These are phyloP conservation scores for Globisporangium nodosum DNA, from an alignment of 352 stramenopile genomes.

Conservation along the genomic window DNA sequence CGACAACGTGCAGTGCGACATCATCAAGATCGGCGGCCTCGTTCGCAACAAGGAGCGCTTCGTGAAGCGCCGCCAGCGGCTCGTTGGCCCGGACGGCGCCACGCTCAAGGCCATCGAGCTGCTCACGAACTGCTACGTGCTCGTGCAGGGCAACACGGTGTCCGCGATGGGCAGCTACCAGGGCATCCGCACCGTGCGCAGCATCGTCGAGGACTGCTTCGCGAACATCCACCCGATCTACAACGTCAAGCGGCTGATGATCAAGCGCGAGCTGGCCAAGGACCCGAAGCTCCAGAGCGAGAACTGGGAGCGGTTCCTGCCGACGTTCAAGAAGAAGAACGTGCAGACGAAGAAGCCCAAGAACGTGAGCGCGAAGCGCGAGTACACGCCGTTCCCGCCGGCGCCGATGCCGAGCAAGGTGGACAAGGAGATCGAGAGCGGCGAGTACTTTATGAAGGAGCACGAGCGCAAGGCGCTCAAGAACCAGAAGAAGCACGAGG, in stretches of 20 bases:
- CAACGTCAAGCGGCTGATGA: conserved; percentile 99
- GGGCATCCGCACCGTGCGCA: conserved; percentile 92
- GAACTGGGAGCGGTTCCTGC: conserved; percentile 98
- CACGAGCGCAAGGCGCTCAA: conserved; percentile 92
- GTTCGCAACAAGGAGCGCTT: conserved; percentile 99
- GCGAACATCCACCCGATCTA: conserved; percentile 99
- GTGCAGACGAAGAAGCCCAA: conserved; percentile 95
- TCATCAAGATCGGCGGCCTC: conserved; percentile 99
- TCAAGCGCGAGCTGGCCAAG: conserved; percentile 99
- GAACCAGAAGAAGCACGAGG: conserved; percentile 82
- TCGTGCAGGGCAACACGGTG: conserved; percentile 99
- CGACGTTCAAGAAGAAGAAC: conserved; percentile 99
- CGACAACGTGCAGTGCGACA: conserved; percentile 98
- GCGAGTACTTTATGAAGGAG: conserved; percentile 99
- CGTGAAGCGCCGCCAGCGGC: conserved; percentile 96
- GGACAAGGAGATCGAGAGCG: conserved; percentile 97
- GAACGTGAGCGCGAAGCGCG: conserved; percentile 89
- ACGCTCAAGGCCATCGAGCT: conserved; percentile 98
- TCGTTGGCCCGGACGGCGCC: conserved; percentile 97
- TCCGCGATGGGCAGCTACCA: conserved; percentile 85
- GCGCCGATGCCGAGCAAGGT: conserved; percentile 94
- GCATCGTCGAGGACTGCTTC: conserved; percentile 99
- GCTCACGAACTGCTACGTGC: conserved; percentile 98
- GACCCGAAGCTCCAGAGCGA: conserved; percentile 96
- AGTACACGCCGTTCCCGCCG: conserved; percentile 99